Base-by-base conservation (phyloP, 768 basidiomycete species). In the Termitomyces sp. region DNA sequence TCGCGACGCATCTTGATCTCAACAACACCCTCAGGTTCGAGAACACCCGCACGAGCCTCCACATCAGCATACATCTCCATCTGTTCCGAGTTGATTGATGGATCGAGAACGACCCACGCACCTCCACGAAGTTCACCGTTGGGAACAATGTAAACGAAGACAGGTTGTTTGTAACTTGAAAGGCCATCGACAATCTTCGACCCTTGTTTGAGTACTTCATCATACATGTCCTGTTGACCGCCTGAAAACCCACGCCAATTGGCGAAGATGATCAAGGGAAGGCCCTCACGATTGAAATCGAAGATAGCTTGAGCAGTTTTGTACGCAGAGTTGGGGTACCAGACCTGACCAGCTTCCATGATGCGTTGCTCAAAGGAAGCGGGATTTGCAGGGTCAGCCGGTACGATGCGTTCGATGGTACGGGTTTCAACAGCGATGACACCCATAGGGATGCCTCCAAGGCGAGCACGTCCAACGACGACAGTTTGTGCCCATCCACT, bases 181-280 rank as follows among this genome's bases (percentile, higher is more conserved):
- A 99, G 82, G 47, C 97, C 97, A 70, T 99, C 97, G 71, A 99
- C 97, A 62, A 99, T 99, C 76, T 96, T 98, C 18, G 95, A 90
- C 43, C 95, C 95, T 71, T 98, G 93, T 74, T 98, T 98, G 67
- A 98, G 79, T 56, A 98, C 84, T 70, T 96, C 95, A 73, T 98
- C 94, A 67, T 94, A 96, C 94, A 98, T 98, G 72, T 98, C 95
- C 73, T 97, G 95, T 73, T 98, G 95, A 62, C 97, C 97, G 61
- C 97, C 97, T 22, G 97, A 99, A 86, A 99, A 99, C 26, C 97
- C 97, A 78, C 97, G 91, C 94, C 97, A 98, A 79, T 99, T 99
- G 55, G 97, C 97, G 68, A 99, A 98, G 72, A 99, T 95, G 71
- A 98, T 95, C 59, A 99, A 80, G 4, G 97, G 97, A 14, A 99